A percentile compares a stretch with the other conserved stretches of the same genome.
Evolutionary conservation across 495 filamentous ascomycete species (phyloP).

Genomic region (Cryomyces minteri): DNA sequence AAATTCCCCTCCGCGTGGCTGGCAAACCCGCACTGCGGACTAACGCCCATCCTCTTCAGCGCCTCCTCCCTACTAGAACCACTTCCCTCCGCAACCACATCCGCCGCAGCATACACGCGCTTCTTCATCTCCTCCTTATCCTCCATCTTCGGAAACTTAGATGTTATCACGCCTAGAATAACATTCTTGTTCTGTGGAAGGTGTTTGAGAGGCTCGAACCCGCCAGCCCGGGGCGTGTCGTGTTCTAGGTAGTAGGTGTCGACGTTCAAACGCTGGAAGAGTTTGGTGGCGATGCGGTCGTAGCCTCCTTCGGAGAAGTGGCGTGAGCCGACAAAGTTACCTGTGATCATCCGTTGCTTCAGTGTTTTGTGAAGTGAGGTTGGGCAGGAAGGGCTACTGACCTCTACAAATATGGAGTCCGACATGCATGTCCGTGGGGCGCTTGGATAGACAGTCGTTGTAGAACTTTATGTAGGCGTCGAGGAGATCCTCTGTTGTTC

Average conservation of each 20-base stretch:
- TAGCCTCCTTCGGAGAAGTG: constrained; percentile 51
- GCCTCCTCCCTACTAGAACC: constrained; percentile 25
- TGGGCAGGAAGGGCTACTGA: neutral
- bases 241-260: constrained; percentile 54
- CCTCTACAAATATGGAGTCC: constrained; percentile 42
- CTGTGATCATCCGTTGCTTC: constrained; percentile 12
- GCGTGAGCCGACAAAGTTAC: constrained; percentile 34
- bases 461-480: constrained; percentile 43
- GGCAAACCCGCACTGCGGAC: constrained; percentile 52
- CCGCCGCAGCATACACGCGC: constrained; percentile 37
- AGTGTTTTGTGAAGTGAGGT: neutral
- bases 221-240: constrained; percentile 45
- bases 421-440: constrained; percentile 41
- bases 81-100: constrained; percentile 34
- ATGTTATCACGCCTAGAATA: constrained; percentile 46
- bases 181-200: constrained; percentile 47
- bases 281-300: constrained; percentile 44
- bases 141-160: constrained; percentile 43
- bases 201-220: constrained; percentile 43
- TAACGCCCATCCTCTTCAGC: constrained; percentile 41
- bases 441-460: constrained; percentile 37
- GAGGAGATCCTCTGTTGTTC: constrained; percentile 30
- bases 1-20: constrained; percentile 45
- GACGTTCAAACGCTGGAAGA: constrained; percentile 45
- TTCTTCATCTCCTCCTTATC: constrained; percentile 40